Conservation (phyloP, 2,329 filamentous ascomycete genomes). For the Aphanocladium album region DNA sequence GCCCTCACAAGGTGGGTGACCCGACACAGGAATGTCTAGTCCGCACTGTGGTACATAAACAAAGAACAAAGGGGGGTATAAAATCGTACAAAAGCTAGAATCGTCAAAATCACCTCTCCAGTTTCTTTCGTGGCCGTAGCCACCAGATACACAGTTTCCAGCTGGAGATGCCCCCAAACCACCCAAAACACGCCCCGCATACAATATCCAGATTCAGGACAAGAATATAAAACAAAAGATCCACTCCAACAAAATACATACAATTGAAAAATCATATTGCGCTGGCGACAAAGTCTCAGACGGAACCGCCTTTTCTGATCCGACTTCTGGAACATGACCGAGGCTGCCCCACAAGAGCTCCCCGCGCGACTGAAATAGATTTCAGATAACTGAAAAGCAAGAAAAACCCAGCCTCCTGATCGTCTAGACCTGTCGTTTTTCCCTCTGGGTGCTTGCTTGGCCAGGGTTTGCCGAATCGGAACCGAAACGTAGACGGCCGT, state of each 20-base stretch:
- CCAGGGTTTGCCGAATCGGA: neutral
- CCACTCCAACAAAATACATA: neutral
- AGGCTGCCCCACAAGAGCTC: neutral
- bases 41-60: neutral
- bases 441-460: neutral
- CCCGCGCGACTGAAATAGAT: neutral
- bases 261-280: neutral
- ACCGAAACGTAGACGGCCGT: neutral
- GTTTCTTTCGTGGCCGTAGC: neutral
- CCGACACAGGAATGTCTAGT: neutral
- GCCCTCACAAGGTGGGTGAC: neutral
- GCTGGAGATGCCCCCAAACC: neutral
- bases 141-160: neutral
- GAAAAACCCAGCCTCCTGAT: neutral
- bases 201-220: neutral
- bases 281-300: neutral
- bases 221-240: neutral
- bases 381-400: neutral
- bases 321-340: neutral
- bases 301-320: neutral
- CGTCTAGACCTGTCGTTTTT: neutral
- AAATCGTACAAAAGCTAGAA: neutral
- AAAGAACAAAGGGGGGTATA: slow-evolving; percentile 9
- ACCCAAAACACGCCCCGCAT: neutral
- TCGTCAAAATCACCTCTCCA: neutral